phyloP scores from a whole-genome alignment of 2,329 filamentous ascomycete genomes.

The Colletotrichum cordylinicola region DNA sequence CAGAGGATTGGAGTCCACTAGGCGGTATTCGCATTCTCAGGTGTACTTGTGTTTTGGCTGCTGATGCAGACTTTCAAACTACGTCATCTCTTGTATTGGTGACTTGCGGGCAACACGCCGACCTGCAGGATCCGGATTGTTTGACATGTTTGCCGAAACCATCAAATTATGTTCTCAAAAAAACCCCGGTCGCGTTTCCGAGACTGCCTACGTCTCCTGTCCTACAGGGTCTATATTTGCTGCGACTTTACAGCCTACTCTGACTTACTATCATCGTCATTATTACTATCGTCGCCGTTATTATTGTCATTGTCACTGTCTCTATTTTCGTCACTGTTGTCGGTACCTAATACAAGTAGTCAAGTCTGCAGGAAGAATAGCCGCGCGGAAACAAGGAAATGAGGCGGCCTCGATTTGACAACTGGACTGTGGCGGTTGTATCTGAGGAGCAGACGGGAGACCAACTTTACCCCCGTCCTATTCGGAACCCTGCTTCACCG shows the following conservation, averaged over 20 bases:
- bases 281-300: too few species aligned
- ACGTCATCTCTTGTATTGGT: not conserved
- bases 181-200: not conserved
- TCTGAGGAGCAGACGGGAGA: not conserved
- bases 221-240: not conserved
- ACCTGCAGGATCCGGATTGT: not conserved
- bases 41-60: not conserved
- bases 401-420: not conserved
- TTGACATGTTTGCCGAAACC: not conserved
- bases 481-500: not conserved
- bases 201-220: not conserved
- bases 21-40: not conserved
- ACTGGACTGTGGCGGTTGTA: not conserved
- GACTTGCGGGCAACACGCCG: not conserved
- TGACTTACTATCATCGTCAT: not conserved
- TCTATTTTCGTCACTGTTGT: not conserved
- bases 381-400: not conserved
- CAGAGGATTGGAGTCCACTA: not conserved
- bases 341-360: not conserved
- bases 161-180: not conserved
- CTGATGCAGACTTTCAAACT: not conserved
- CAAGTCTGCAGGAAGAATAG: not conserved
- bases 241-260: rapidly evolving
- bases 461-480: not conserved
- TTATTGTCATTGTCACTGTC: not conserved